phyloP scores from a whole-genome alignment of 2,329 filamentous ascomycete genomes.

The Talaromyces sp. region DNA sequence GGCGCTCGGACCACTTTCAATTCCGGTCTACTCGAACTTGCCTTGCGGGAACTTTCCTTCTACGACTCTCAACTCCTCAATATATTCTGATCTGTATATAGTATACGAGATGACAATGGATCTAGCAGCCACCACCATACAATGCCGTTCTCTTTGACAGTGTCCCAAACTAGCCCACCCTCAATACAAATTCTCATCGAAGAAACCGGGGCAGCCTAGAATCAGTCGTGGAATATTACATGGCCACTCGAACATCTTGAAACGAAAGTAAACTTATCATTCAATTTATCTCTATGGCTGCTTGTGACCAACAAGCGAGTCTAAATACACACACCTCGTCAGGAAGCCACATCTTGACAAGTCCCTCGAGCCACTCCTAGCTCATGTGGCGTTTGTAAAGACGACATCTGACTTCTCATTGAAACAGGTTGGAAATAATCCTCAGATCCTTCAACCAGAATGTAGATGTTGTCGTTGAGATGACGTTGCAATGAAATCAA shows the following conservation, averaged over 20 bases:
- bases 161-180: background rate
- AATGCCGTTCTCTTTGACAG: background rate
- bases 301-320: background rate
- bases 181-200: background rate
- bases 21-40: background rate
- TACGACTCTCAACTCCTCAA: background rate
- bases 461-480: too few species aligned
- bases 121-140: background rate
- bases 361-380: background rate
- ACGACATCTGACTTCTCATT: background rate
- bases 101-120: too few species aligned
- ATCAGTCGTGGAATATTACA: background rate
- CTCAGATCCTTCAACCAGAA: too few species aligned
- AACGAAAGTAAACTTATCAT: background rate
- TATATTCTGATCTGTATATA: too few species aligned
- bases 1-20: conserved; percentile 17
- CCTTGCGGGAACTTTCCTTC: background rate
- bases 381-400: background rate
- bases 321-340: background rate
- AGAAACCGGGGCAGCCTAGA: background rate
- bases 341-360: background rate
- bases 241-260: background rate
- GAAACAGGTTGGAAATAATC: background rate
- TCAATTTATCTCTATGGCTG: background rate
- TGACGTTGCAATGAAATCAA: background rate